Evolutionary conservation across 257 asterid genomes (phyloP).

Genomic region (Fraxinus pennsylvanica): DNA sequence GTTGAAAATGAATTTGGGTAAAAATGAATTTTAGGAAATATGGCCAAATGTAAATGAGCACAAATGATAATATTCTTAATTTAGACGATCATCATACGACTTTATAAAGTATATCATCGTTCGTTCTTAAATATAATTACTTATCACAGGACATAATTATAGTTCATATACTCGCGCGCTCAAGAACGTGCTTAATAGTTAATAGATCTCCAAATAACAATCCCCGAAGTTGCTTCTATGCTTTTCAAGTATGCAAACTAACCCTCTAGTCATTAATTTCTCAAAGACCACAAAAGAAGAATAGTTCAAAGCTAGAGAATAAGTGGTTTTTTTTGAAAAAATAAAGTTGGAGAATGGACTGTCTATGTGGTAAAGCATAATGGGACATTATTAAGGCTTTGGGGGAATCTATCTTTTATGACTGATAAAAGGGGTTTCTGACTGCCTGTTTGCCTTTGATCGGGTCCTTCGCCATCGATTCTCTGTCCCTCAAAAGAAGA

Average conservation of each 20-base stretch:
- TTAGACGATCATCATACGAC: too few species aligned
- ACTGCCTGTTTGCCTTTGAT: conserved; percentile 8
- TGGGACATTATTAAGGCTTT: conserved; percentile 7
- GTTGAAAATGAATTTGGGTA: too few species aligned
- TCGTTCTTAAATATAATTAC: too few species aligned
- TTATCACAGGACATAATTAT: too few species aligned
- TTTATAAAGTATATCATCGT: too few species aligned
- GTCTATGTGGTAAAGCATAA: conserved; percentile 19
- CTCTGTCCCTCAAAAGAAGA: conserved; percentile 41
- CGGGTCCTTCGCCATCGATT: conserved; percentile 5
- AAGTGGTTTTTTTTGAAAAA: neutral
- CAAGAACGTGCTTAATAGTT: neutral
- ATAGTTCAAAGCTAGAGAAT: conserved; percentile 4
- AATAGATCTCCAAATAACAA: neutral
- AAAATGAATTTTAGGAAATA: too few species aligned
- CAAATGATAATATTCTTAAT: too few species aligned
- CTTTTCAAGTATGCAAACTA: conserved; percentile 1
- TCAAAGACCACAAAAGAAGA: conserved; percentile 23
- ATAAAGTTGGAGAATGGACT: conserved; percentile 31
- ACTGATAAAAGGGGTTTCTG: conserved; percentile 27
- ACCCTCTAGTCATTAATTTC: conserved; percentile 13
- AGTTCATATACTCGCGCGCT: neutral
- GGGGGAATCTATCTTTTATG: too few species aligned
- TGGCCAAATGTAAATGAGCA: neutral
- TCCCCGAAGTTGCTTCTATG: neutral